Base-by-base conservation (phyloP, 2,329 filamentous ascomycete species). In the Arthrobotrys sphaeroides region DNA sequence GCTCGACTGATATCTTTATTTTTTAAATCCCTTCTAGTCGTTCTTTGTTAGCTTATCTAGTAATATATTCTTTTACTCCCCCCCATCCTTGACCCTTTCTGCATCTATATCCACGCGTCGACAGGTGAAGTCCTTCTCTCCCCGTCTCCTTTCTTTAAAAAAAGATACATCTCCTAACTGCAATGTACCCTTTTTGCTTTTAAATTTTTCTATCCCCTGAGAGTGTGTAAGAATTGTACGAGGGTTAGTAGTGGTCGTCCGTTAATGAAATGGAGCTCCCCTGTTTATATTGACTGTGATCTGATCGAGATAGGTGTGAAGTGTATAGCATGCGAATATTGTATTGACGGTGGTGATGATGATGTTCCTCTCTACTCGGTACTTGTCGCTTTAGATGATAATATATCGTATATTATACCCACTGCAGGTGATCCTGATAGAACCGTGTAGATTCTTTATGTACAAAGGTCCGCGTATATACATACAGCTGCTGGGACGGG, bases 1-100 rank as follows among this genome's bases (percentile, higher is more conserved):
- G 43, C 31, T 53, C 24, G 53, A 61, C 33, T 53, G 47, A 51
- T 51, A 7, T 40, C 16, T 53, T 13, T 22, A 13, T 31, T 53
- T 42, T 10, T 60, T 60, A 42, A 20, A 26, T 55, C 28, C 9
- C 24, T 70, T 70, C 66, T 47, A 55, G 55, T 45, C 66, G 13
- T 45, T 70, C 55, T 3, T 62, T 70, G 47, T 22, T 13, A 45
- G 20, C 7, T 18, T 55, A 31, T 43, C 18, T 69, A 51, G 53
- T 69, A 60, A 69, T 69, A 49, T 20, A 53, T 26, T 9, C 31
- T 38, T 38, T 33, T 61, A 3, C 47, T 10, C 28, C 31, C n/a
- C 28, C 12, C 13, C 24, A 16, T 42, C 40, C 22, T 28, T 49
- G 3, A 6, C 47, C 47, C 13, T 24, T 47, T 47, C 13, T 24